Conservation (phyloP, 2,329 filamentous ascomycete species). For the Fusarium sp. region DNA sequence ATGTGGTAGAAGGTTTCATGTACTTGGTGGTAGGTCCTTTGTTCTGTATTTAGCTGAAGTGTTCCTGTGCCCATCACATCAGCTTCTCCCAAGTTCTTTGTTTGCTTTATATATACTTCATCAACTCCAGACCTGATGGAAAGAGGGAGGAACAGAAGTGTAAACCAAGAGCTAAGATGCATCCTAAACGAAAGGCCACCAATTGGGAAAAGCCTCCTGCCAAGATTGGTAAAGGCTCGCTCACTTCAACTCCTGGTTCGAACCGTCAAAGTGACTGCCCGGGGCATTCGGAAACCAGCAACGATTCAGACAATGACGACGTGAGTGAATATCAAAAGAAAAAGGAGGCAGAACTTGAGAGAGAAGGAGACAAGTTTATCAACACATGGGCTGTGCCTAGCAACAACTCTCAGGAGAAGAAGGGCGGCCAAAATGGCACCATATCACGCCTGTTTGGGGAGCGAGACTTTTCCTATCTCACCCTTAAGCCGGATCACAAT, state of each 20-base stretch:
- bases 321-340: constrained; percentile 1
- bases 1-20: background rate
- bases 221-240: background rate
- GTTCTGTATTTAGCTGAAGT: background rate
- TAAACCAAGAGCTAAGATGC: background rate
- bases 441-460: constrained; percentile 44
- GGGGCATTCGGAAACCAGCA: background rate
- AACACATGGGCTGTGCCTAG: constrained; percentile 12
- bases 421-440: background rate
- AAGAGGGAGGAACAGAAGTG: background rate
- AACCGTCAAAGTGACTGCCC: background rate
- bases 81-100: background rate
- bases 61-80: background rate
- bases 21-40: background rate
- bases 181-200: constrained; percentile 9
- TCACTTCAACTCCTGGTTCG: background rate
- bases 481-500: constrained; percentile 82
- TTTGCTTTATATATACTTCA: background rate
- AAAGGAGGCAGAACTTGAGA: constrained; percentile 2
- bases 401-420: background rate
- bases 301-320: constrained; percentile 6
- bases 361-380: constrained; percentile 9
- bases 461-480: constrained; percentile 75
- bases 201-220: background rate
- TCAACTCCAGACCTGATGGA: background rate